Evolutionary conservation across 169 alveolate genomes (phyloP).

Genomic region (Plasmodium coatneyi): DNA sequence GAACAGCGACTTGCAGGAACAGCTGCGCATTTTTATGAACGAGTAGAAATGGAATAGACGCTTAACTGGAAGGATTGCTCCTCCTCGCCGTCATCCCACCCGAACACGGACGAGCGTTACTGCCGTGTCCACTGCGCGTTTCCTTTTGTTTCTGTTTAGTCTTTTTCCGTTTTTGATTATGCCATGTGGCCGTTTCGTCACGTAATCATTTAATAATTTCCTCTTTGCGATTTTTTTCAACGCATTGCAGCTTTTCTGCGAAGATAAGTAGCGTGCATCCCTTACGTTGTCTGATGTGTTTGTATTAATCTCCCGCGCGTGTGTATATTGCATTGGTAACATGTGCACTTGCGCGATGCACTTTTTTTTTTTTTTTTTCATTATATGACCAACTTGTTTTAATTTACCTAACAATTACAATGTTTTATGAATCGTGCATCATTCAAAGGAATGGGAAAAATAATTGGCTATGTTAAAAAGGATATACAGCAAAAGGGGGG

Average conservation of each 20-base stretch:
- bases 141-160: neutral
- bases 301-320: neutral
- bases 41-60: slow-evolving; percentile 3
- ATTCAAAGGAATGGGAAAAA: neutral
- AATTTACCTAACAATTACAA: neutral
- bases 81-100: neutral
- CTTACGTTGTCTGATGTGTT: neutral
- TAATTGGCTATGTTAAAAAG: neutral
- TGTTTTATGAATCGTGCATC: neutral
- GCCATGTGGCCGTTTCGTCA: neutral
- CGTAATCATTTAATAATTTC: no score
- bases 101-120: neutral
- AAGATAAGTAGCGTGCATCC: neutral
- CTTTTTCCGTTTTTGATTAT: neutral
- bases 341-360: neutral
- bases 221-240: neutral
- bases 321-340: neutral
- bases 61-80: neutral
- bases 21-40: slow-evolving; percentile 59
- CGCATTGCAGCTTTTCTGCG: neutral
- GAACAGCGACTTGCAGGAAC: slow-evolving; percentile 72
- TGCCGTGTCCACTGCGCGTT: neutral
- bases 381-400: neutral
- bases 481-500: neutral
- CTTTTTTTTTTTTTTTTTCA: slow-evolving; percentile 14